phyloP scores from a whole-genome alignment of 148 eudicot genomes.

The Rhododendron mucronatum region DNA sequence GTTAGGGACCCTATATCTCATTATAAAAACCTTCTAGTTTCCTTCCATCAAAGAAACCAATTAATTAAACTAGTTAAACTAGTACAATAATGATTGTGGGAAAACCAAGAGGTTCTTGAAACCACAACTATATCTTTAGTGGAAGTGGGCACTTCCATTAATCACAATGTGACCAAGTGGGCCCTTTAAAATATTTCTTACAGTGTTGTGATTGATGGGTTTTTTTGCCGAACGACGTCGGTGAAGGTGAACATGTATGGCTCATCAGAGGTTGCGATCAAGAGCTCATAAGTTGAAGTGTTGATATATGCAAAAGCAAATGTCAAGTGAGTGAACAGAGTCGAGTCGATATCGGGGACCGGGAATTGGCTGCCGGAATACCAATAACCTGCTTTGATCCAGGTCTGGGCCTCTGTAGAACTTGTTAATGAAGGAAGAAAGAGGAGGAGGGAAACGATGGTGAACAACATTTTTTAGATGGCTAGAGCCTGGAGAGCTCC shows the following conservation, averaged over 20 bases:
- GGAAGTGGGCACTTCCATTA: too few species aligned
- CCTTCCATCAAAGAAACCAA: too few species aligned
- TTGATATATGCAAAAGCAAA: conserved; percentile 20
- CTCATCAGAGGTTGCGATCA: neutral
- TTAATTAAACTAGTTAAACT: too few species aligned
- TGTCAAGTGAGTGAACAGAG: neutral
- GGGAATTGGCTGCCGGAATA: conserved; percentile 3
- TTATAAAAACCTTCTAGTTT: too few species aligned
- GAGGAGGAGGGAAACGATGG: neutral
- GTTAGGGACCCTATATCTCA: too few species aligned
- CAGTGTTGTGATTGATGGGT: conserved; percentile 17
- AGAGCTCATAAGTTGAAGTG: conserved; percentile 8
- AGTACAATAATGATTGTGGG: too few species aligned
- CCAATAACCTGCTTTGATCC: conserved; percentile 25
- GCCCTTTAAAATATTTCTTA: too few species aligned
- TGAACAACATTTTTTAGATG: neutral
- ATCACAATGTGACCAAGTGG: too few species aligned
- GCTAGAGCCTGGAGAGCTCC: too few species aligned
- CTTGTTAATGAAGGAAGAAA: neutral
- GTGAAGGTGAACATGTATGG: conserved; percentile 15
- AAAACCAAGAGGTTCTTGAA: too few species aligned
- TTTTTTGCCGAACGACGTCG: conserved; percentile 6
- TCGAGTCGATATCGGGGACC: conserved; percentile 9
- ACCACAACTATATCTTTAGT: too few species aligned
- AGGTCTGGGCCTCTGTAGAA: conserved; percentile 3